Evolutionary conservation across 208 protist genomes (phyloP), one percentile per base, ranked within the genome.

Genomic region (Trichomonas gallinae): DNA sequence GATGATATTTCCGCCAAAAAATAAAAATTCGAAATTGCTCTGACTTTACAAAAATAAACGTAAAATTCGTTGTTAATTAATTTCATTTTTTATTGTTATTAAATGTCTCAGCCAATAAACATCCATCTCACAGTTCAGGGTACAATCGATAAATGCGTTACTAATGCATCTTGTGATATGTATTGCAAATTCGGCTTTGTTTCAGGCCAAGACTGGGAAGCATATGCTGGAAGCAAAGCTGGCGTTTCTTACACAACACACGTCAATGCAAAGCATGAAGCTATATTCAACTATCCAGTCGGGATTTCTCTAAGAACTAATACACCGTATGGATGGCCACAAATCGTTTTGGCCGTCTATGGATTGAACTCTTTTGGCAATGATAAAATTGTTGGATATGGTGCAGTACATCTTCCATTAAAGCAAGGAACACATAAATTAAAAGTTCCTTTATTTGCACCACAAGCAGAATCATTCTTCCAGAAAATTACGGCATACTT

Each of bases 291-390:
- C 45, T 96, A 96, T 3, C 96, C 96, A n/a, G 83, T 97, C 36
- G 49, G 96, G 40, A 42, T 96, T 34, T 96, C 82, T 42, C 38
- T 97, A 0, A 40, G 15, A 31, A 44, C 83, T 42, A 38, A 38
- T 1, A 96, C 38, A 21, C 96, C 96, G 6, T 97, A 40, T 21
- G 96, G 96, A 26, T 97, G 96, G 96, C 96, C 96, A 34, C 58
- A 97, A 49, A 93, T 97, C 9, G 85, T 97, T 21, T 40, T 97
- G 21, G 96, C 89, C 21, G 63, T 97, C 10, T 97, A 97, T n/a
- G 96, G 96, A 44, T 97, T 97, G 46, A 97, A 97, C 48, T 58
- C 11, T 26, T 97, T 97, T 83, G 96, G 96, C 9, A 96, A 97
- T 46, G 96, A 97, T 83, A 96, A 96, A 40, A 96, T 97, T 44